phyloP scores from a whole-genome alignment of 768 basidiomycete genomes.

The Lactarius vividus region DNA sequence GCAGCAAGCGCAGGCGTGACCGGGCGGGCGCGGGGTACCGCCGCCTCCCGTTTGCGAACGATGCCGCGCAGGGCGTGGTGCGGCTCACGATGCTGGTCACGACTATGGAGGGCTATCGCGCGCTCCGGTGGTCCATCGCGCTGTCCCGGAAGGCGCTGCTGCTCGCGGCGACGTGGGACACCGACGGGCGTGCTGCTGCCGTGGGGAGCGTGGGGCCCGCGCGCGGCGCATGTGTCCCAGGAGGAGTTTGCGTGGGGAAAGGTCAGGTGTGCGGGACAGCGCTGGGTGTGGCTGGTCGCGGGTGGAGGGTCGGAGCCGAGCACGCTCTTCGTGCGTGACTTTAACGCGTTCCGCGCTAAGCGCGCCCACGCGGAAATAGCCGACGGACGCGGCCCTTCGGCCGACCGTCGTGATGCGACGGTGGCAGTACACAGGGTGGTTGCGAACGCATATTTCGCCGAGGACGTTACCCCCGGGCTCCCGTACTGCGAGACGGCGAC shows the following conservation, averaged over 20 bases:
- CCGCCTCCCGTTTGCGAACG: neutral
- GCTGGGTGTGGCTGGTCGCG: neutral
- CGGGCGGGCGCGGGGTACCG: no score
- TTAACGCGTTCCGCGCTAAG: neutral
- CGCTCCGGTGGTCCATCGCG: neutral
- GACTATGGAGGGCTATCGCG: neutral
- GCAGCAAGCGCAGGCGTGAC: no score
- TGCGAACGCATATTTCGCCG: neutral
- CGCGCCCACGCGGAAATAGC: neutral
- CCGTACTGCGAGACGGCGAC: slow-evolving; percentile 4
- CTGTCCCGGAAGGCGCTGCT: neutral
- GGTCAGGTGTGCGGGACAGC: slow-evolving; percentile 1
- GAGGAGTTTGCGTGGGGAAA: neutral
- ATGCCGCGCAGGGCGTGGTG: neutral
- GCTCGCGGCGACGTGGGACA: neutral
- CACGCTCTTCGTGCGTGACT: neutral
- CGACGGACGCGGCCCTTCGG: neutral
- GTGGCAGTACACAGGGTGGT: neutral
- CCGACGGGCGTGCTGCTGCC: neutral
- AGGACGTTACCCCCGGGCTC: neutral
- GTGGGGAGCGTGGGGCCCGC: neutral
- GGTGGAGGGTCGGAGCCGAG: neutral
- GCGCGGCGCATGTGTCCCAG: neutral
- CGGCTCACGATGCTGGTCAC: neutral
- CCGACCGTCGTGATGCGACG: neutral